phyloP scores from a whole-genome alignment of 345 rosid genomes.

The Dipteronia dyeriana region DNA sequence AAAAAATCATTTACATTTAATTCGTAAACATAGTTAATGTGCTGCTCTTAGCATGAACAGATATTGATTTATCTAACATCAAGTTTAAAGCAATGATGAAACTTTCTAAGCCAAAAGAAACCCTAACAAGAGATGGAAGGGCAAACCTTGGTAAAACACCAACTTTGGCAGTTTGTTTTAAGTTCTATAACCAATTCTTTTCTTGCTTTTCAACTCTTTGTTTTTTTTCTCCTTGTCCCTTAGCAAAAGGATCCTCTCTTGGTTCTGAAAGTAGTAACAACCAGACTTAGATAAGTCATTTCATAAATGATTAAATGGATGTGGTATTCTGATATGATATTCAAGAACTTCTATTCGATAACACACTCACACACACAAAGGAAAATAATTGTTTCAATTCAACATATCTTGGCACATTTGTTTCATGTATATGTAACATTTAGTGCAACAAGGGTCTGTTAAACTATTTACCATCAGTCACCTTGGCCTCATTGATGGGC shows the following conservation, averaged over 20 bases:
- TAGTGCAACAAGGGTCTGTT: not conserved
- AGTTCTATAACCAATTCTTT: slow-evolving; percentile 66
- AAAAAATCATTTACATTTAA: not conserved
- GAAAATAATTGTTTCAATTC: not conserved
- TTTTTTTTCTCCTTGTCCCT: slow-evolving; percentile 71
- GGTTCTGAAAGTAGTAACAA: slow-evolving; percentile 49
- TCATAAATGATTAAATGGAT: not conserved
- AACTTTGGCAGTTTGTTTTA: slow-evolving; percentile 71
- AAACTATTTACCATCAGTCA: slow-evolving; percentile 62
- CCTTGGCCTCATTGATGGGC: slow-evolving; percentile 85
- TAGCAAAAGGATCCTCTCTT: slow-evolving; percentile 88
- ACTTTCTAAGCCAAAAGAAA: not conserved
- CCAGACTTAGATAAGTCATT: not conserved
- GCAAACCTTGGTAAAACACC: slow-evolving; percentile 88
- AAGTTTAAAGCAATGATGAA: not conserved
- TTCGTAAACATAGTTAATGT: not conserved
- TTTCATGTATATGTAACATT: not conserved
- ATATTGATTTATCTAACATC: not conserved
- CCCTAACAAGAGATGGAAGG: slow-evolving; percentile 1
- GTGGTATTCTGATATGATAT: not conserved
- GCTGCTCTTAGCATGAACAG: not conserved
- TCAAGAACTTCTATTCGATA: not conserved
- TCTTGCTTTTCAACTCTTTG: slow-evolving; percentile 76
- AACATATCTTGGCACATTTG: not conserved
- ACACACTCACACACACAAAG: not conserved